Evolutionary conservation across 768 basidiomycete species (phyloP), one percentile per base, ranked within the genome.

Genomic region (Pluteus cervinus): DNA sequence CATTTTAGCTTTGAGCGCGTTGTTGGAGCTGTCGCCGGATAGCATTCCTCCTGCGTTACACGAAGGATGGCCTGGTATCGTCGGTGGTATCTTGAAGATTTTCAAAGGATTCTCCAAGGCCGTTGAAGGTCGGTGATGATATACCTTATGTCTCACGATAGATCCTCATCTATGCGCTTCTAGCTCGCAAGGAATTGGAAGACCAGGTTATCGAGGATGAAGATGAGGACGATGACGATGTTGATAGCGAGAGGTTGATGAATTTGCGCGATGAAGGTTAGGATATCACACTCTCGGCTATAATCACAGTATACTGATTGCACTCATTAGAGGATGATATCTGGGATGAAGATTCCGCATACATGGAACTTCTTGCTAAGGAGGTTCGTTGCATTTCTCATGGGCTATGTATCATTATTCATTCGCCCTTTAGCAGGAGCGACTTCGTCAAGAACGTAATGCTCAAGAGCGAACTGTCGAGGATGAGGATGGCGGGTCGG

Each of bases 311-410:
- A 39, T 37, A 23, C 22, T 40, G 43, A 15, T 40, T 33, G 44
- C 34, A 42, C 32, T 43, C 47, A 42, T 25, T 44, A 41, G 38
- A 43, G 80, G 88, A 86, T 53, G 90, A 93, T 56, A 86, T 91
- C 11, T 90, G 84, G 80, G 89, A 92, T 50, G 82, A 86, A 41
- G 86, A 90, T 48, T 88, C 87, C 6, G 86, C 83, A 5, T 93
- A 91, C 54, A 68, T 90, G 29, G 88, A 92, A 56, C 64, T 89
- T 71, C 73, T 93, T 23, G 89, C 87, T 5, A 76, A 77, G 48
- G 84, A 91, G 72, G 86, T 85, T 54, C 30, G 60, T 46, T 37
- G 36, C 46, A 33, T 17, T 33, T 25, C 34, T 34, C 23, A 24
- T 31, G 35, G 17, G 24, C 28, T 35, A 10, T n/a, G 22, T 11